Base-by-base conservation (phyloP, 1,284 basidiomycete genomes). In the Cutaneotrichosporon sp. region DNA sequence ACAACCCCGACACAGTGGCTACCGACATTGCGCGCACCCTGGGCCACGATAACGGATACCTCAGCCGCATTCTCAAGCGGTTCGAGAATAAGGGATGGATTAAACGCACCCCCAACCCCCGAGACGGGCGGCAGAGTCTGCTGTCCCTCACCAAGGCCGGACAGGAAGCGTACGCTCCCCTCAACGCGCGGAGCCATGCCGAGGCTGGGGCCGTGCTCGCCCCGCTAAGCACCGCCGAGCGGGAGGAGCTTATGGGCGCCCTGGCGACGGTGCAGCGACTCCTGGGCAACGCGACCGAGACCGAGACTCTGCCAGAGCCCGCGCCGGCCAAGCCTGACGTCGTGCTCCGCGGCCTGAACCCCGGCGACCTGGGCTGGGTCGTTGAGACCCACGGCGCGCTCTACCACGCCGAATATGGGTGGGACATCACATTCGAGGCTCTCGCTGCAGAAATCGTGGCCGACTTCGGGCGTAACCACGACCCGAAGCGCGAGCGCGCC, bases 341-440 rank as follows among this genome's bases (percentile, higher is more conserved):
- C 25, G 24, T 8, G 3, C 26, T 59, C n/a, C 57, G 53, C 39
- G 38, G 41, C 45, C 34, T 51, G 5, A 27, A 25, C 10, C 20
- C 48, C 0, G 57, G 57, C 44, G 57, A 59, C 48, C 38, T 59
- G 19, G 57, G 57, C 24, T 59, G 57, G 57, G 39, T 59, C 17
- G 35, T 51, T 6, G 26, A 38, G 22, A n/a, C 10, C 12, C 53
- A 59, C 42, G 47, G 43, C 41, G 51, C 52, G 22, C 32, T 52
- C 14, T 55, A 59, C 48, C n/a, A 14, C 12, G 10, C 22, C 8
- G 54, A 55, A 34, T 50, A 38, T n/a, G 41, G 48, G 16, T 52
- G 44, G 38, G 35, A 38, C 39, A 17, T 19, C 14, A 27, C 19
- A 12, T 59, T 52, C 24, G 57, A 59, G 41, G 39, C 31, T 2